Percentiles rank a stretch among this genome's conserved stretches.
phyloP scores from a whole-genome alignment of 2,329 filamentous ascomycete species.

The Chaetothyriales sp. region DNA sequence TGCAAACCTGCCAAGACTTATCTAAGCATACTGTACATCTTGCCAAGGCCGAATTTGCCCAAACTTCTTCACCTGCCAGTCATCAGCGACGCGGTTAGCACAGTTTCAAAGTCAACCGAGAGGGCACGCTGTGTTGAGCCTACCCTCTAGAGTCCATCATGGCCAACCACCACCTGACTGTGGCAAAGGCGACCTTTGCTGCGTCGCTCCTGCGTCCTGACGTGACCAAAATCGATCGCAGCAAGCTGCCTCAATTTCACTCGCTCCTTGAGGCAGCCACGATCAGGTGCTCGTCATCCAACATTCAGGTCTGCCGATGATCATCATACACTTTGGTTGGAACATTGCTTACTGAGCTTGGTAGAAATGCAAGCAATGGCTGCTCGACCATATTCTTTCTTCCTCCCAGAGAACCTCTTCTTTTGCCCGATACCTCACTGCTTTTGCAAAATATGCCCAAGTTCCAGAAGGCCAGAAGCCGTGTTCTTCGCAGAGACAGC shows the following conservation, averaged over 20 bases:
- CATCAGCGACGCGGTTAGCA: too few relatives aligned
- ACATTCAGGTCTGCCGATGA: slow-evolving; percentile 68
- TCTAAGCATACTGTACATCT: too few relatives aligned
- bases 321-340: slow-evolving; percentile 1
- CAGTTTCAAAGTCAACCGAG: not conserved
- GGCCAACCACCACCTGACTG: slow-evolving; percentile 39
- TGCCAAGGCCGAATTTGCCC: too few relatives aligned
- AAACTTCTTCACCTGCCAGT: too few relatives aligned
- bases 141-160: slow-evolving; percentile 2
- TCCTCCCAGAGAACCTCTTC: slow-evolving; percentile 53
- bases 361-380: slow-evolving; percentile 82
- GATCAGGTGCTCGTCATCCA: slow-evolving; percentile 59
- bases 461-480: slow-evolving; percentile 18
- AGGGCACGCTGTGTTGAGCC: not conserved
- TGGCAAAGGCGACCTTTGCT: slow-evolving; percentile 66
- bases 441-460: slow-evolving; percentile 49
- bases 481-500: slow-evolving; percentile 43
- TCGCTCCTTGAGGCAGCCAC: slow-evolving; percentile 50
- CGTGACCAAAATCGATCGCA: slow-evolving; percentile 53
- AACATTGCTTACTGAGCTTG: slow-evolving; percentile 15
- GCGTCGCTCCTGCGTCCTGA: slow-evolving; percentile 62
- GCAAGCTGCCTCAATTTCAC: slow-evolving; percentile 58
- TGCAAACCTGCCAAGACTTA: not conserved
- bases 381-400: slow-evolving; percentile 55
- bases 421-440: slow-evolving; percentile 62